Conservation (phyloP, 345 rosid genomes). For the Linum usitatissimum region DNA sequence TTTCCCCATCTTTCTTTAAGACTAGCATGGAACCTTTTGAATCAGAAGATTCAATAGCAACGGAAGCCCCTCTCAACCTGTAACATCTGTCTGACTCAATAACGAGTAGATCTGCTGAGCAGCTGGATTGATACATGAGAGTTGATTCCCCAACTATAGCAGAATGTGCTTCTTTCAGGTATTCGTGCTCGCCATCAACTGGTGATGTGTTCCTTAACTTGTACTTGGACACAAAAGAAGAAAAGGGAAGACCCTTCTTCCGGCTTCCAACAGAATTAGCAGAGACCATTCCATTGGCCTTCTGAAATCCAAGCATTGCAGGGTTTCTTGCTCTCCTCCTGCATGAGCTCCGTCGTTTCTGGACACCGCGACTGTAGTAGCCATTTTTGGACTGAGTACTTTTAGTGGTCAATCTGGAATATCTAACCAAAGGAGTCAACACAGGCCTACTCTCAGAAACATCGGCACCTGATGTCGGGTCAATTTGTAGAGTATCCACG, state of each 20-base stretch:
- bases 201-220: constrained; percentile 41
- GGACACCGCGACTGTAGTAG: constrained; percentile 48
- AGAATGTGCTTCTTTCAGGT: constrained; percentile 24
- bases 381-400: constrained; percentile 35
- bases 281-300: constrained; percentile 41
- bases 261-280: constrained; percentile 50
- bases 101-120: constrained; percentile 55
- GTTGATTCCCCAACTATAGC: constrained; percentile 19
- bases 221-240: constrained; percentile 34
- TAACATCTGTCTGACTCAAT: constrained; percentile 52
- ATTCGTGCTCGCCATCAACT: constrained; percentile 19
- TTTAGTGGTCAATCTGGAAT: constrained; percentile 38
- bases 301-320: constrained; percentile 29
- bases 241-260: constrained; percentile 41
- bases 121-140: constrained; percentile 29
- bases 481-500: background rate
- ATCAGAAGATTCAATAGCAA: constrained; percentile 39
- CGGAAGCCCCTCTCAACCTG: constrained; percentile 56
- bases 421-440: constrained; percentile 36
- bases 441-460: constrained; percentile 20
- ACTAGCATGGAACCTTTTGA: constrained; percentile 65
- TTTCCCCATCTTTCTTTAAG: constrained; percentile 43
- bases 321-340: constrained; percentile 54
- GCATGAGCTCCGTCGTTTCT: constrained; percentile 62
- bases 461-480: constrained; percentile 14